Conservation (phyloP, 495 filamentous ascomycete genomes). For the Hyaloscypha bicolor region DNA sequence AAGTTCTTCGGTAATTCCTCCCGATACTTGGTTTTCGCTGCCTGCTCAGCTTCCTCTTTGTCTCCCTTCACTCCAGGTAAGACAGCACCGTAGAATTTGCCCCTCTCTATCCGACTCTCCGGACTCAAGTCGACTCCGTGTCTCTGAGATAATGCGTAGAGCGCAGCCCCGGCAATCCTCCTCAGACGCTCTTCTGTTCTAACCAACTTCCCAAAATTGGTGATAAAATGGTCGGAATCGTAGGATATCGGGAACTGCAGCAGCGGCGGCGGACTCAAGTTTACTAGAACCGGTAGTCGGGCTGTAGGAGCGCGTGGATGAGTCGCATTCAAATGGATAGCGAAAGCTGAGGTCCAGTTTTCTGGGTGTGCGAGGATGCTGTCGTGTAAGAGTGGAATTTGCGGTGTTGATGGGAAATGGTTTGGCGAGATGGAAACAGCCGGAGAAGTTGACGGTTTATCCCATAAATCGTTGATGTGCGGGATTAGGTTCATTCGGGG, state of each 20-base stretch:
- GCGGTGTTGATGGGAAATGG: background rate
- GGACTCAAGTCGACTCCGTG: slow-evolving; percentile 3
- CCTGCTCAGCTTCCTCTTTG: slow-evolving; percentile 9
- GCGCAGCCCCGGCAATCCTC: slow-evolving; percentile 35
- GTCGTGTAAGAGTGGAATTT: slow-evolving; percentile 9
- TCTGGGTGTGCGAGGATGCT: slow-evolving; percentile 28
- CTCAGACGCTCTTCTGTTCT: slow-evolving; percentile 34
- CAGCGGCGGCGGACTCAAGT: slow-evolving; percentile 28
- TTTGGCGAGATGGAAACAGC: slow-evolving; percentile 6
- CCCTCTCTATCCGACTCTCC: background rate
- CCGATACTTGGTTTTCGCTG: background rate
- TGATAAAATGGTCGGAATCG: slow-evolving; percentile 31
- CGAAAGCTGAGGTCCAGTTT: slow-evolving; percentile 24
- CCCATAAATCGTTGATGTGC: slow-evolving; percentile 8
- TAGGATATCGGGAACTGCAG: slow-evolving; percentile 44
- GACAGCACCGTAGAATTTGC: slow-evolving; percentile 33
- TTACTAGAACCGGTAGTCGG: slow-evolving; percentile 31
- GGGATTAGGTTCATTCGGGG: slow-evolving; percentile 39
- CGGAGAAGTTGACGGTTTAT: slow-evolving; percentile 9
- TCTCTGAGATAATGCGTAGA: slow-evolving; percentile 34
- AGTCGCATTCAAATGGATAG: slow-evolving; percentile 23
- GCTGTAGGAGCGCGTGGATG: slow-evolving; percentile 1
- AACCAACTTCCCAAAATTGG: slow-evolving; percentile 39
- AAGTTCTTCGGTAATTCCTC: no score
- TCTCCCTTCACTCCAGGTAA: slow-evolving; percentile 27